Percentiles rank a stretch among this genome's conserved stretches.
Conservation (phyloP, 805 yeast genomes). For the Wickerhamiella nectarea region DNA sequence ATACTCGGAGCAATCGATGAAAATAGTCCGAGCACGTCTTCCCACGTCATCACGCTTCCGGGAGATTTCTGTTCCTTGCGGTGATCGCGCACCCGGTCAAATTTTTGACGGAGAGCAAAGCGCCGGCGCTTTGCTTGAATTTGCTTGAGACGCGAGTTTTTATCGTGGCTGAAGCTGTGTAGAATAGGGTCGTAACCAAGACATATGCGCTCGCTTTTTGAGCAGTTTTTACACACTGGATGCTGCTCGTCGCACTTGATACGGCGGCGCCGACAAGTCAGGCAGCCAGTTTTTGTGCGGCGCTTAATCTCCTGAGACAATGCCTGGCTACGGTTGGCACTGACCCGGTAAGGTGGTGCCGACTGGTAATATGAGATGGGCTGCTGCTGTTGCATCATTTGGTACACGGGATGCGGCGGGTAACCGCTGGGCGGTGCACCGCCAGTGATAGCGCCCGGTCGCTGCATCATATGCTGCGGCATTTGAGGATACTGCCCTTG, state of each 20-base stretch:
- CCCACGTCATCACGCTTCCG: slow-evolving; percentile 15
- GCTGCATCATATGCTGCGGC: background rate
- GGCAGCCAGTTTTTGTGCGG: slow-evolving; percentile 62
- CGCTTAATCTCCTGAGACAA: slow-evolving; percentile 30
- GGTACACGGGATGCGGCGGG: background rate
- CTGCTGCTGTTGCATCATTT: background rate
- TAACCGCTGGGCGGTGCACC: background rate
- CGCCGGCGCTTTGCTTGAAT: slow-evolving; percentile 9
- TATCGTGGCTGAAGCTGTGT: slow-evolving; percentile 16
- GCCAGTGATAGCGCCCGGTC: background rate
- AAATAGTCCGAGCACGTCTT: slow-evolving; percentile 17
- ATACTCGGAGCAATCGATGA: slow-evolving; percentile 19
- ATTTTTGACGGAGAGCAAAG: slow-evolving; percentile 10
- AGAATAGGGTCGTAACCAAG: slow-evolving; percentile 44
- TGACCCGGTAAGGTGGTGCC: background rate
- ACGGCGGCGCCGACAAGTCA: slow-evolving; percentile 57
- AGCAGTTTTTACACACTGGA: slow-evolving; percentile 57
- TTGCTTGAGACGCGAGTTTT: slow-evolving; percentile 6
- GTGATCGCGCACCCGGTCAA: slow-evolving; percentile 2
- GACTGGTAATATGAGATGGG: background rate
- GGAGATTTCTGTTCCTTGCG: slow-evolving; percentile 1
- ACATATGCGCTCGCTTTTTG: slow-evolving; percentile 48
- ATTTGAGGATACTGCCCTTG: background rate
- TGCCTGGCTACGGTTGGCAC: background rate
- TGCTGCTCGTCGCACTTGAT: slow-evolving; percentile 66